Conservation (phyloP, 345 rosid species). For the Xanthoceras sorbifolium region DNA sequence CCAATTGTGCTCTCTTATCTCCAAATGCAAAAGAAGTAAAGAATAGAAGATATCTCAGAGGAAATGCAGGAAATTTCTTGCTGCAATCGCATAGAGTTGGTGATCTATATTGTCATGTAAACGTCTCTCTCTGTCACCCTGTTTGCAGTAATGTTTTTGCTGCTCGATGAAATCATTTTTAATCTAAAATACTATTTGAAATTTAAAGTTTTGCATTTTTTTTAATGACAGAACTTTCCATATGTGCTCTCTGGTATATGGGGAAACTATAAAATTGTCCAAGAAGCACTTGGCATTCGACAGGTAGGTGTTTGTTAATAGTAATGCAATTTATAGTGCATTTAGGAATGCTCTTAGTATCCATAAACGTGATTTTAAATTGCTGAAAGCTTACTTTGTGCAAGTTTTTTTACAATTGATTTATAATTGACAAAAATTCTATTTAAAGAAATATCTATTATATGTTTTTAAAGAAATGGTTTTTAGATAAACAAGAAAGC, state of each 20-base stretch:
- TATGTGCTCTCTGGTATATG: constrained; percentile 23
- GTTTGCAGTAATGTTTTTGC: background rate
- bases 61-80: constrained; percentile 6
- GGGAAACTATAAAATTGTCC: constrained; percentile 38
- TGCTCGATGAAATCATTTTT: background rate
- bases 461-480: too few relatives aligned
- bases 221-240: constrained; percentile 9
- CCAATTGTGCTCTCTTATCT: constrained; percentile 20
- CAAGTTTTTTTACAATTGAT: background rate
- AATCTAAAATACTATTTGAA: background rate
- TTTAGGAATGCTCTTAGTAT: too few relatives aligned
- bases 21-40: constrained; percentile 12
- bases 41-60: constrained; percentile 16
- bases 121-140: background rate
- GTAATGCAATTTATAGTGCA: background rate
- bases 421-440: background rate
- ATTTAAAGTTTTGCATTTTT: background rate
- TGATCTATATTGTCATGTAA: constrained; percentile 27
- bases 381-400: background rate
- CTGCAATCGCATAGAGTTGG: background rate
- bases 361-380: too few relatives aligned
- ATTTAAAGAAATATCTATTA: too few relatives aligned
- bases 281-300: constrained; percentile 32
- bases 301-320: constrained; percentile 14
- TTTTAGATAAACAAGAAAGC: too few relatives aligned